Percentiles rank a stretch among this genome's conserved stretches.
phyloP scores from a whole-genome alignment of 495 filamentous ascomycete species.

The Aspergillus indologenus region DNA sequence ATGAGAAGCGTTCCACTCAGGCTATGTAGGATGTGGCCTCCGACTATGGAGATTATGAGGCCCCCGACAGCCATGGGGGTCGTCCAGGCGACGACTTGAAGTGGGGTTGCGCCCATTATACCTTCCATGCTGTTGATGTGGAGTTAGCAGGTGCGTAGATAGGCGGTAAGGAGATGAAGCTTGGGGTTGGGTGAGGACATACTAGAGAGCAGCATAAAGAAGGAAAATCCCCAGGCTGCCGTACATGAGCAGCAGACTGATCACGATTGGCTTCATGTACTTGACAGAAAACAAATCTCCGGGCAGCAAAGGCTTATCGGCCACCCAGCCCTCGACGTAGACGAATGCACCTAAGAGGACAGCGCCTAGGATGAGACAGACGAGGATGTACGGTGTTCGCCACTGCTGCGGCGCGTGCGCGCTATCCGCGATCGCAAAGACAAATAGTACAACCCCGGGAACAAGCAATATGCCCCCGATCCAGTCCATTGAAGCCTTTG shows the following conservation, averaged over 20 bases:
- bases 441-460: slow-evolving; percentile 63
- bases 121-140: slow-evolving; percentile 51
- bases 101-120: slow-evolving; percentile 61
- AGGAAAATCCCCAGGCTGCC: slow-evolving; percentile 74
- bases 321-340: slow-evolving; percentile 77
- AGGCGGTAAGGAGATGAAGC: slow-evolving; percentile 13
- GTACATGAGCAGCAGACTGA: slow-evolving; percentile 47
- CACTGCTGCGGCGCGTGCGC: slow-evolving; percentile 67
- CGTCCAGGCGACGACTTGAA: slow-evolving; percentile 77
- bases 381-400: slow-evolving; percentile 68
- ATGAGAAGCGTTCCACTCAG: slow-evolving; percentile 70
- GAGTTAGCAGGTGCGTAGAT: not conserved
- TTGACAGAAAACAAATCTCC: slow-evolving; percentile 59
- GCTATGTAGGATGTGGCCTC: slow-evolving; percentile 75
- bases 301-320: slow-evolving; percentile 69
- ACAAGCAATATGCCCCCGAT: slow-evolving; percentile 62
- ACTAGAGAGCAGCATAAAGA: slow-evolving; percentile 79
- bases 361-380: slow-evolving; percentile 58
- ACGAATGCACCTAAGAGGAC: slow-evolving; percentile 42
- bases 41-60: slow-evolving; percentile 63
- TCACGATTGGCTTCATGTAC: slow-evolving; percentile 64
- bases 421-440: slow-evolving; percentile 76
- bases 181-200: slow-evolving; percentile 28
- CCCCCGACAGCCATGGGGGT: slow-evolving; percentile 74
- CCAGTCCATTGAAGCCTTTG: slow-evolving; percentile 67